These are phyloP conservation scores for Yueomyces sinensis DNA, from an alignment of 805 yeast species.

Conservation along the genomic window DNA sequence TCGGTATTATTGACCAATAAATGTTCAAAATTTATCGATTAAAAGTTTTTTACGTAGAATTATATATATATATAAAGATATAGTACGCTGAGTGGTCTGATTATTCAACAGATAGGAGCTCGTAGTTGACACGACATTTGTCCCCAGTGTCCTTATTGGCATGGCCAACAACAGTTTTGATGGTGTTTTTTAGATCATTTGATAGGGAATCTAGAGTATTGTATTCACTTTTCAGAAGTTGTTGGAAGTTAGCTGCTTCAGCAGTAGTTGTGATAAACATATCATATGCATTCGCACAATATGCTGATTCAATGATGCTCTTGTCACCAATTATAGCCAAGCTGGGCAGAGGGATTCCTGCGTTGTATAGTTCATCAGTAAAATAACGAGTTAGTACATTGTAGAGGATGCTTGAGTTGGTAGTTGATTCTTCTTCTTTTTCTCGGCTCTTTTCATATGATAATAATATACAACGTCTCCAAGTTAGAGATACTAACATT, in stretches of 20 bases:
- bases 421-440: slow-evolving; percentile 30
- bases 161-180: slow-evolving; percentile 20
- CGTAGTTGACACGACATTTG: slow-evolving; percentile 26
- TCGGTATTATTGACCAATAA: too few relatives aligned
- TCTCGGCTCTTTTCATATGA: slow-evolving; percentile 38
- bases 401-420: too few relatives aligned
- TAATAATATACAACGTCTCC: slow-evolving; percentile 44
- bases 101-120: slow-evolving; percentile 6
- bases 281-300: slow-evolving; percentile 1
- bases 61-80: too few relatives aligned
- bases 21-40: too few relatives aligned
- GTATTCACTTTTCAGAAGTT: slow-evolving; percentile 7
- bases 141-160: slow-evolving; percentile 26
- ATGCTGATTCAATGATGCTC: slow-evolving; percentile 6
- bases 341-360: slow-evolving; percentile 22
- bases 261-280: too few relatives aligned
- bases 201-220: slow-evolving; percentile 9
- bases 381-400: slow-evolving; percentile 29
- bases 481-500: slow-evolving; percentile 28
- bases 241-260: slow-evolving; percentile 1
- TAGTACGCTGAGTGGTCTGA: too few relatives aligned
- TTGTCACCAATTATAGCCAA: slow-evolving; percentile 5
- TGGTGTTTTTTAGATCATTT: slow-evolving; percentile 6
- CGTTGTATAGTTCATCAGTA: slow-evolving; percentile 21
- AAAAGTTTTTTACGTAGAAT: too few relatives aligned